Conservation (phyloP, 2,329 filamentous ascomycete species). For the Fusarium duplospermum region DNA sequence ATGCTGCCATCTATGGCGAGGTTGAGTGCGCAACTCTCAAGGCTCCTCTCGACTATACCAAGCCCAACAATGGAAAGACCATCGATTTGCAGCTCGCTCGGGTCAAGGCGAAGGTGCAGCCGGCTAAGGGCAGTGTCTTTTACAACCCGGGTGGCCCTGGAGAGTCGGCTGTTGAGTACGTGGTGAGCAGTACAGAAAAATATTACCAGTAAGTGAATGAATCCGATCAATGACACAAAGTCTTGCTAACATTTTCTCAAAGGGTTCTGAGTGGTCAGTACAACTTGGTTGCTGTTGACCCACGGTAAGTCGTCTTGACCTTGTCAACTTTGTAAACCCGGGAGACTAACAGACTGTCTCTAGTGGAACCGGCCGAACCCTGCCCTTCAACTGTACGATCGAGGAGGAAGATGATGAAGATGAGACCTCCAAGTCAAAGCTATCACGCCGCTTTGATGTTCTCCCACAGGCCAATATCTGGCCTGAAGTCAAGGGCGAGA, state of each 20-base stretch:
- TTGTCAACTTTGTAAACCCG: not conserved
- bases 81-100: constrained; percentile 48
- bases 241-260: not conserved
- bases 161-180: constrained; percentile 1
- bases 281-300: constrained; percentile 23
- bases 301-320: constrained; percentile 9
- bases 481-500: not conserved
- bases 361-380: constrained; percentile 24
- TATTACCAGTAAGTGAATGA: constrained; percentile 16
- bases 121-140: constrained; percentile 51
- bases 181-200: not conserved
- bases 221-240: no score
- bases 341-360: not conserved
- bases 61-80: constrained; percentile 38
- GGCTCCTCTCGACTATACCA: constrained; percentile 55
- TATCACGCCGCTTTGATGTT: not conserved
- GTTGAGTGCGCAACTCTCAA: constrained; percentile 49
- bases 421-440: not conserved
- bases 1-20: not conserved
- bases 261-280: constrained; percentile 20
- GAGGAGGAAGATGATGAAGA: not conserved
- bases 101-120: constrained; percentile 44
- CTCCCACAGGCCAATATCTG: constrained; percentile 9
- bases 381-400: constrained; percentile 18
- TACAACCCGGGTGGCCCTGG: constrained; percentile 54